Evolutionary conservation across 2,329 filamentous ascomycete genomes (phyloP), one percentile per base, ranked within the genome.

Genomic region (Colletotrichum filicis): DNA sequence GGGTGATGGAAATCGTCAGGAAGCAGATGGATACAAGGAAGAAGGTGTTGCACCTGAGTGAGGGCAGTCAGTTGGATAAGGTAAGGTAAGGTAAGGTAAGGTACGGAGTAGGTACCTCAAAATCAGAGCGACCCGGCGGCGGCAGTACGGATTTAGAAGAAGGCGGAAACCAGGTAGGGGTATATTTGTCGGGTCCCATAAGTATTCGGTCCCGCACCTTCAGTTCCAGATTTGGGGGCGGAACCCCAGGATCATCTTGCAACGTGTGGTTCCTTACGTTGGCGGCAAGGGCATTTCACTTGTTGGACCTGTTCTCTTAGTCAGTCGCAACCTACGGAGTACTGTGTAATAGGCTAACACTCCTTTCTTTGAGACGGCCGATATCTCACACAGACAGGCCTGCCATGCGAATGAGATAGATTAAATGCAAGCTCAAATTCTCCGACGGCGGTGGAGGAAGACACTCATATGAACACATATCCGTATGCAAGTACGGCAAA

Each of bases 191-290:
- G 28, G 14, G 37, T 37, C 24, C 69, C 69, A 68, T 28, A 66
- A 66, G 26, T 55, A 3, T 22, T 28, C 22, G 35, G 61, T 66
- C 56, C 67, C 61, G 42, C 30, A 28, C 5, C 16, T 56, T 52
- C 42, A 58, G 28, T 42, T 66, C 55, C 66, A 65, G 55, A 59
- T 59, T 66, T 70, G 61, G 61, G 61, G 68, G 53, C 22, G 57
- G 66, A 59, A 60, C 66, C 66, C 66, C 70, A 9, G 70, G 32
- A 69, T 56, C 49, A 14, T 7, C 14, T 46, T 58, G 52, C 42
- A 26, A 22, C 65, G 35, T 58, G 58, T 68, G 42, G 65, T 62
- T 60, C 28, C 61, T 62, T 49, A n/a, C 28, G 37, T 66, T 57
- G 28, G 22, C 52, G 58, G 22, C 58, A 37, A 30, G 59, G 37